Base-by-base conservation (phyloP, 768 basidiomycete species). In the Mycena belliarum region DNA sequence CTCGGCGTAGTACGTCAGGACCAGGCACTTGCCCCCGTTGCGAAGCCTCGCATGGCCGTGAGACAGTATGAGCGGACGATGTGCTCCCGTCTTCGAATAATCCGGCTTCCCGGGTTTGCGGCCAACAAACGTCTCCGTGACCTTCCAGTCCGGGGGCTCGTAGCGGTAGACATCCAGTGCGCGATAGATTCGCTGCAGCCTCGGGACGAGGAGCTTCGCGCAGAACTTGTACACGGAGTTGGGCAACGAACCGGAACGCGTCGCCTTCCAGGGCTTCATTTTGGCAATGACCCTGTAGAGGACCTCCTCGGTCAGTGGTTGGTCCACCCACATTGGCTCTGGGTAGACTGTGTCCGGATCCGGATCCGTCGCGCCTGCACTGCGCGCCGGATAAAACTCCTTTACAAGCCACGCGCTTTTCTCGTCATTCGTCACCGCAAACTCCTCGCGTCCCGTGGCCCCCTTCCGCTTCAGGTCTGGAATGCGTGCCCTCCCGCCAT, bases 91-190 rank as follows among this genome's bases (percentile, higher is more conserved):
- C 0, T 63, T 54, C 5, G 66, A 49, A 63, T 77, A 79, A 53
- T 69, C 67, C 0, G 63, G 49, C 53, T 72, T 70, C 4, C 74
- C 73, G 5, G 76, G 75, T 57, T 79, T 79, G 6, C 65, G 51
- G 0, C 76, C 59, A 0, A 75, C 71, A 0, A 74, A 52, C 0
- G 75, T 74, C 4, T 35, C 61, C 0, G 64, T 71, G 0, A 26
- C 14, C 33, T 63, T 64, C 72, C 73, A 76, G 15, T 43, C 28
- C 0, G 64, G 49, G 0, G 72, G 74, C 57, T 73, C 71, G 44
- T 59, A 33, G 4, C 61, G 29, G 0, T 74, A 67, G 4, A 56
- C 42, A 44, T 75, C 67, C 1, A 67, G 67, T 1, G 72, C 74
- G 3, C 64, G 21, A 52, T 47, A 72, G 4, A 72, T 60, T n/a